Conservation (phyloP, 805 yeast genomes). For the Isabelozyma rhagii region DNA sequence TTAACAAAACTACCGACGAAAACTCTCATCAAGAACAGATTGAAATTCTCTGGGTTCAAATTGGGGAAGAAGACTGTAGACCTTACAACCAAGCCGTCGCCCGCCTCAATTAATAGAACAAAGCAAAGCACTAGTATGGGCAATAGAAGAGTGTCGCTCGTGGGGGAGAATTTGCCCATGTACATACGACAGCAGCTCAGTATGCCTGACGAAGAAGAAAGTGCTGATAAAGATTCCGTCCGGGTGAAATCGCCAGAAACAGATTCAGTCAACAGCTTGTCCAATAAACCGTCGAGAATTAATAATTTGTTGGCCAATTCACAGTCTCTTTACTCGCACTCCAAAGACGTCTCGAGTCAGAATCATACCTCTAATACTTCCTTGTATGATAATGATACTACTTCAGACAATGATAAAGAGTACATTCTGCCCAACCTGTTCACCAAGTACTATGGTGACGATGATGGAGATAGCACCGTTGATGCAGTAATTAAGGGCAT, state of each 20-base stretch:
- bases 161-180: constrained; percentile 33
- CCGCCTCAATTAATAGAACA: too few relatives aligned
- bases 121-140: too few relatives aligned
- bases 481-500: constrained; percentile 14
- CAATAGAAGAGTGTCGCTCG: constrained; percentile 28
- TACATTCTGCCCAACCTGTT: constrained; percentile 41
- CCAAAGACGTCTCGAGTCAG: constrained; percentile 13
- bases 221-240: not conserved
- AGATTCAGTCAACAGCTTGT: not conserved
- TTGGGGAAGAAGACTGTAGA: too few relatives aligned
- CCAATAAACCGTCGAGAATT: constrained; percentile 19
- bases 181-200: constrained; percentile 28
- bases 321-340: constrained; percentile 29
- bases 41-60: too few relatives aligned
- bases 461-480: constrained; percentile 12
- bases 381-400: constrained; percentile 4
- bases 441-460: constrained; percentile 25
- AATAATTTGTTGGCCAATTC: constrained; percentile 34
- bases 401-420: constrained; percentile 24
- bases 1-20: too few relatives aligned
- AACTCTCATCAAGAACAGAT: too few relatives aligned
- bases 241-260: not conserved
- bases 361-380: not conserved
- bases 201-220: not conserved
- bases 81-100: too few relatives aligned